These are phyloP conservation scores for Claviceps cyperi DNA, from an alignment of 2,329 filamentous ascomycete genomes.

Conservation along the genomic window DNA sequence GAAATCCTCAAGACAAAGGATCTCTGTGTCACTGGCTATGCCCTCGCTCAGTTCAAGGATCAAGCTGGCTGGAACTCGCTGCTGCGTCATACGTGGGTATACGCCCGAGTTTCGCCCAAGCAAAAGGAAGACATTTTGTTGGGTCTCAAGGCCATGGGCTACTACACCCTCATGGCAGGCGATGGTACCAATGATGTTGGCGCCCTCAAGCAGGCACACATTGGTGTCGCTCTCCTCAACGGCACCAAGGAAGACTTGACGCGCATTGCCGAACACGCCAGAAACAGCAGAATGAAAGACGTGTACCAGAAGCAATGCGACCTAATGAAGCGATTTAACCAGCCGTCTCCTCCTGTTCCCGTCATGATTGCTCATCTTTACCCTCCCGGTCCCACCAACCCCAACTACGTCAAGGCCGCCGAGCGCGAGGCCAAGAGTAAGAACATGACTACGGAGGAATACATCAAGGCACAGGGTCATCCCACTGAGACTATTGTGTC, in stretches of 20 bases:
- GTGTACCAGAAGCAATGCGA: constrained; percentile 91
- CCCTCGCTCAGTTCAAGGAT: constrained; percentile 74
- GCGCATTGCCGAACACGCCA: constrained; percentile 82
- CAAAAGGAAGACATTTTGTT: constrained; percentile 98
- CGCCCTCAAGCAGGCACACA: constrained; percentile 92
- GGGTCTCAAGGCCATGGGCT: constrained; percentile 88
- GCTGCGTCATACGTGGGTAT: constrained; percentile 87
- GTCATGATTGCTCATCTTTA: constrained; percentile 85
- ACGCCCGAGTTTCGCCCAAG: constrained; percentile 93
- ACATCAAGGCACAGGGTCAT: constrained; percentile 37
- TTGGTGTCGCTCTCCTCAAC: constrained; percentile 90
- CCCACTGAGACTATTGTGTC: constrained; percentile 50
- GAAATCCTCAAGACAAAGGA: constrained; percentile 77
- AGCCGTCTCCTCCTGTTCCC: constrained; percentile 85
- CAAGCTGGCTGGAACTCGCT: constrained; percentile 63
- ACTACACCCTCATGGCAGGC: constrained; percentile 97
- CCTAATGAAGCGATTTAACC: constrained; percentile 91
- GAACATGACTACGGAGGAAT: constrained; percentile 47
- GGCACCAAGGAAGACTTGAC: constrained; percentile 82
- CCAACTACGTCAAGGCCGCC: constrained; percentile 86
- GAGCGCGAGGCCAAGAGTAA: constrained; percentile 74
- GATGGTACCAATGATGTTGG: constrained; percentile 98
- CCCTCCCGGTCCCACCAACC: constrained; percentile 78
- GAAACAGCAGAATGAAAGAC: constrained; percentile 96
- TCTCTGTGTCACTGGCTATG: constrained; percentile 90